Percentiles rank a stretch among this genome's conserved stretches.
These are phyloP conservation scores for Penicillium ochrochloron DNA, from an alignment of 495 filamentous ascomycete species.

Conservation along the genomic window DNA sequence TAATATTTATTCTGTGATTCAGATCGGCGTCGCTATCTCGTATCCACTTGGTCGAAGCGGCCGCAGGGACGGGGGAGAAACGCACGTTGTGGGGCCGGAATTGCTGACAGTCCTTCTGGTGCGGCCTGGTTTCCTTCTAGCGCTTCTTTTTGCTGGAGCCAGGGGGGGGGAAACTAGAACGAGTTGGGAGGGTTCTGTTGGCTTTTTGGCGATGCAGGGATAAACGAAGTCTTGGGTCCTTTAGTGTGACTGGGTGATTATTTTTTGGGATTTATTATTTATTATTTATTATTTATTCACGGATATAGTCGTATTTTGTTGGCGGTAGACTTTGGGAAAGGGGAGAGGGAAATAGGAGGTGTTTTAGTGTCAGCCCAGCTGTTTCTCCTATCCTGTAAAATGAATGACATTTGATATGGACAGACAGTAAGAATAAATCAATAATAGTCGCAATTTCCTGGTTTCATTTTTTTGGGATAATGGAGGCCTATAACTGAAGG, in stretches of 20 bases:
- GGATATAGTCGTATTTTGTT: neutral
- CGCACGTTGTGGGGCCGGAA: conserved; percentile 44
- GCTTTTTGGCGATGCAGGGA: conserved; percentile 5
- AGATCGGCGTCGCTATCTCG: conserved; percentile 40
- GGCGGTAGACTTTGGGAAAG: neutral
- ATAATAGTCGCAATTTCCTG: neutral
- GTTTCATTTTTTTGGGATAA: neutral
- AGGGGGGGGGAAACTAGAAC: conserved; percentile 26
- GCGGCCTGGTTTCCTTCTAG: conserved; percentile 42
- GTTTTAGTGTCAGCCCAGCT: neutral
- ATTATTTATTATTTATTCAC: neutral
- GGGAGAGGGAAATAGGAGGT: conserved; percentile 5
- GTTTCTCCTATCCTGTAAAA: neutral
- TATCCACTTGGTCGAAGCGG: conserved; percentile 33
- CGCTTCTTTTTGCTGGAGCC: conserved; percentile 34
- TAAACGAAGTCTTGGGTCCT: neutral
- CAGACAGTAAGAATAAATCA: neutral
- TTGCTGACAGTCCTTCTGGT: conserved; percentile 45
- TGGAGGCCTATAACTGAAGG: neutral
- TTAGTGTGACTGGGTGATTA: neutral
- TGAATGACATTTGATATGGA: neutral
- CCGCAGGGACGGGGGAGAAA: conserved; percentile 40
- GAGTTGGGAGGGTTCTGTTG: neutral
- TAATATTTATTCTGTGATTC: conserved; percentile 25
- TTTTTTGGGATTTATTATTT: neutral